Base-by-base conservation (phyloP, 371 early-diverging fungal genomes). In the Haplosporangium sp. region DNA sequence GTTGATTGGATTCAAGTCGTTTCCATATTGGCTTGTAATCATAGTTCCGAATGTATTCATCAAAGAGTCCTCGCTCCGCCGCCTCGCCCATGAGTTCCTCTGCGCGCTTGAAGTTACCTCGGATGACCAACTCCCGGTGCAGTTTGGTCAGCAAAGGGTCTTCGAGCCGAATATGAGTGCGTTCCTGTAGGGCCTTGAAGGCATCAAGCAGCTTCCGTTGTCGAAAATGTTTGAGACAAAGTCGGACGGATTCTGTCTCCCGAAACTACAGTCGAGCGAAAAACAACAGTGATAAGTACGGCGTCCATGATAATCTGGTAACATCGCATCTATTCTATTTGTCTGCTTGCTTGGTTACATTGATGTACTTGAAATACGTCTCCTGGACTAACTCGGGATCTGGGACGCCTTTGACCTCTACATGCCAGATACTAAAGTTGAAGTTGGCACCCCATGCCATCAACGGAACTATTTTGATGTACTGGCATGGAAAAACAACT, bases 381-480 rank as follows among this genome's bases (percentile, higher is more conserved):
- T 83, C 83, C 43, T 90, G 86, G 37, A 96, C 89, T 16, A 93
- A 68, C 14, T 84, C 85, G 11, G 85, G 77, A 55, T 96, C 88
- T 40, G 84, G 71, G 18, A 91, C 85, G 0, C 99, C 99, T 52
- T 86, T 87, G 6, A 98, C 77, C 82, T 95, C 94, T 14, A 98
- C 88, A 82, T 91, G 94, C 99, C 99, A 99, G 20, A 99, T 92
- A 60, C 93, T 92, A 81, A 94, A 97, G 82, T 95, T 96, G 83
- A 98, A 98, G 76, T 95, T 96, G 60, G 94, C 87, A 12, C 95
- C 98, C 88, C 92, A 95, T 5, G 98, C 93, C 56, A 94, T 82
- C 48, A 96, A 81, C 21, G 99, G 99, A 21, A 92, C 93, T 45
- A 99, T 96, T 86, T 95, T 96, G 63, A 99, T 90, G 73, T 93